Conservation (phyloP, 2,329 filamentous ascomycete species). For the Beauveria bassiana region DNA sequence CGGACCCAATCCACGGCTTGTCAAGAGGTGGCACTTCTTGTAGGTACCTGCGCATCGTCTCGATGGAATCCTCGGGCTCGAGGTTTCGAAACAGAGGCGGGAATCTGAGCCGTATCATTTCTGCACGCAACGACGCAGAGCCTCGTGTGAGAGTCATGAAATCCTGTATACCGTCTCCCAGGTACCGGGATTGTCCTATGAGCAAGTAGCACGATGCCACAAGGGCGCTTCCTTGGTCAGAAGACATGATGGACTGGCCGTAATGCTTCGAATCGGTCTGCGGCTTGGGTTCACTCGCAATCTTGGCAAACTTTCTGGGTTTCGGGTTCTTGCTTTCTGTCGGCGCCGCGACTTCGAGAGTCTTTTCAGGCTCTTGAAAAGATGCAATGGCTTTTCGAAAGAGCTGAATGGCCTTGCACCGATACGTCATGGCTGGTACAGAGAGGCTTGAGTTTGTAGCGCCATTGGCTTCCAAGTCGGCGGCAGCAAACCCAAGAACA, state of each 20-base stretch:
- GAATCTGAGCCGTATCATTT: slow-evolving; percentile 1
- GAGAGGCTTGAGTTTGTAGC: background rate
- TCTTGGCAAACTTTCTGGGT: background rate
- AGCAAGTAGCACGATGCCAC: slow-evolving; percentile 2
- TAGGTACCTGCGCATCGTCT: slow-evolving; percentile 1
- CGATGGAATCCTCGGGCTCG: background rate
- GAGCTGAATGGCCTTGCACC: slow-evolving; percentile 4
- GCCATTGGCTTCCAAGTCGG: background rate
- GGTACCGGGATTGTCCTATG: slow-evolving; percentile 3
- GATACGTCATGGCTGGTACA: slow-evolving; percentile 4
- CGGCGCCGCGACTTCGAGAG: background rate
- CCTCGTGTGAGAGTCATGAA: slow-evolving; percentile 4
- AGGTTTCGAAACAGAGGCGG: slow-evolving; percentile 2
- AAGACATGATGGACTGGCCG: slow-evolving; percentile 3
- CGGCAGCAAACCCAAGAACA: slow-evolving; percentile 1
- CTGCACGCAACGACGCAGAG: background rate
- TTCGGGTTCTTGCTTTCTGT: background rate
- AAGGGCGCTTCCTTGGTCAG: slow-evolving; percentile 1
- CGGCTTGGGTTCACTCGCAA: background rate
- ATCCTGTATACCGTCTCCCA: background rate
- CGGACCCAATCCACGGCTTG: background rate
- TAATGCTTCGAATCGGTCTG: slow-evolving; percentile 2
- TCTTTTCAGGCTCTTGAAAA: background rate
- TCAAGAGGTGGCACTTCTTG: background rate
- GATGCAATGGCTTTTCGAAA: background rate